phyloP scores from a whole-genome alignment of 176 grass and related monocot genomes.

The Melocanna baccifera region DNA sequence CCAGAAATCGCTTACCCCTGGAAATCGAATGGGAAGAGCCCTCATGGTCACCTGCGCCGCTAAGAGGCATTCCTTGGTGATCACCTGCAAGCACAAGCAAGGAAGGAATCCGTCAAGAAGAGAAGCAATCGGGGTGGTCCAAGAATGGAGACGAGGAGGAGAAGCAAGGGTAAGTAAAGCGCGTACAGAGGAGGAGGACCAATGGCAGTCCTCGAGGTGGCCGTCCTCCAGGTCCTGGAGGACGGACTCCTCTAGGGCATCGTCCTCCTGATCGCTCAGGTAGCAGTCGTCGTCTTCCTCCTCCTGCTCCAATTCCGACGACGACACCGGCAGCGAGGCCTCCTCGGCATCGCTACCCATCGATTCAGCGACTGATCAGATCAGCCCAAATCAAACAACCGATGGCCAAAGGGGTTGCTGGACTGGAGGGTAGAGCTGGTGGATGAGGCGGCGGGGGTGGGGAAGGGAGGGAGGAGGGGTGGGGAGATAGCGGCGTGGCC shows the following conservation, averaged over 20 bases:
- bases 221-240: constrained; percentile 72
- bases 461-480: neutral
- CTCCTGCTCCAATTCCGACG: constrained; percentile 63
- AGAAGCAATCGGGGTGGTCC: neutral
- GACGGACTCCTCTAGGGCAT: constrained; percentile 70
- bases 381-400: constrained; percentile 35
- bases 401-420: neutral
- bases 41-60: constrained; percentile 67
- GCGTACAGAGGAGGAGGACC: constrained; percentile 64
- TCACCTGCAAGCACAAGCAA: constrained; percentile 60
- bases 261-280: constrained; percentile 75
- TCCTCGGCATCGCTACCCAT: constrained; percentile 50
- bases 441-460: neutral
- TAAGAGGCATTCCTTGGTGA: constrained; percentile 86
- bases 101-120: constrained; percentile 23
- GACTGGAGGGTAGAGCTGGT: constrained; percentile 2
- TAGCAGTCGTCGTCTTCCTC: constrained; percentile 77
- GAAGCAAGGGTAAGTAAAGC: neutral
- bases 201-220: constrained; percentile 69
- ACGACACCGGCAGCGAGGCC: constrained; percentile 26
- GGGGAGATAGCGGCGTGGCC: neutral
- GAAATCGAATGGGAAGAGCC: constrained; percentile 15
- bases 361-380: constrained; percentile 29
- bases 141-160: neutral
- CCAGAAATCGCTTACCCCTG: neutral